phyloP scores from a whole-genome alignment of 108 stramenopile genomes.

The Nannochloropsis oceanica region DNA sequence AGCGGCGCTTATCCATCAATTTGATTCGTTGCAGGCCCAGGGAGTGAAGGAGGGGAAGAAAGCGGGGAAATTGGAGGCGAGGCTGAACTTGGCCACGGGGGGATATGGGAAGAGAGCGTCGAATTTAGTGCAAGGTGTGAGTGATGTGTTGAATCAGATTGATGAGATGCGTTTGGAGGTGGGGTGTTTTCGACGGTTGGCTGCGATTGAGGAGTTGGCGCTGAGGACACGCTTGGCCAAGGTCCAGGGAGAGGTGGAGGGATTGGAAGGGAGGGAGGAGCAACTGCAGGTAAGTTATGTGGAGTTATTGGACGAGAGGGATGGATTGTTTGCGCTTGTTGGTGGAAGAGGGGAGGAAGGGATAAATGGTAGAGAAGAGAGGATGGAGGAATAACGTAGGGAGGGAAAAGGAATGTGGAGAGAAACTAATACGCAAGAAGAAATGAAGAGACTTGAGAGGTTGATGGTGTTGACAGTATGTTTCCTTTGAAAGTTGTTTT shows the following conservation, averaged over 20 bases:
- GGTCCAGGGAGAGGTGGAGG: neutral
- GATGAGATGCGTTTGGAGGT: neutral
- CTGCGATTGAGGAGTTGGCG: neutral
- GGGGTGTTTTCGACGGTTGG: neutral
- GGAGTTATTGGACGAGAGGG: neutral
- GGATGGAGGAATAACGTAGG: neutral
- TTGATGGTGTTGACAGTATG: too few species aligned
- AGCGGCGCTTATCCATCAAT: constrained; percentile 15
- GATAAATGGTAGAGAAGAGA: neutral
- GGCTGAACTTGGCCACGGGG: constrained; percentile 3
- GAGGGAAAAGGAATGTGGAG: neutral
- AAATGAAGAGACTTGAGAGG: too few species aligned
- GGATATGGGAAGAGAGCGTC: constrained; percentile 9
- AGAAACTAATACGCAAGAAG: neutral
- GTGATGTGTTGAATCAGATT: neutral
- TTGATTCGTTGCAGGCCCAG: constrained; percentile 1
- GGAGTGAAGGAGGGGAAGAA: neutral
- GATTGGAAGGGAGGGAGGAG: neutral
- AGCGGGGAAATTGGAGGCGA: constrained; percentile 18
- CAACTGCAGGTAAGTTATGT: neutral
- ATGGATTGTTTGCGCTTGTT: neutral
- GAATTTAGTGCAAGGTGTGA: neutral
- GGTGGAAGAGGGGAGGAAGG: neutral
- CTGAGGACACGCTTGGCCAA: neutral
- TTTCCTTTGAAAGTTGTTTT: too few species aligned